Evolutionary conservation across 2,329 filamentous ascomycete species (phyloP).

Genomic region (Xenoacremonium recifei): DNA sequence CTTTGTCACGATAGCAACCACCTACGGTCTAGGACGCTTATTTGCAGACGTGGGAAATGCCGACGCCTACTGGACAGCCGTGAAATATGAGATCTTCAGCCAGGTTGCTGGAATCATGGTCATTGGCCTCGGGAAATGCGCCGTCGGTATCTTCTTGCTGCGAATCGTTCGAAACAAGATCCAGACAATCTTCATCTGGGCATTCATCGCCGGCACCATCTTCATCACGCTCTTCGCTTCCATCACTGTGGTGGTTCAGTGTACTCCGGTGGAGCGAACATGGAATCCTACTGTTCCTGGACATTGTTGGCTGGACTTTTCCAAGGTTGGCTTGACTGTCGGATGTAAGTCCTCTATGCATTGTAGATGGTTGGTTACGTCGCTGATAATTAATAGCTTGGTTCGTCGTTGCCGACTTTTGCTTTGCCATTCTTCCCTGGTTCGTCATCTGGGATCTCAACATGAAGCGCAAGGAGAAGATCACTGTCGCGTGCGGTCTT

Average conservation of each 20-base stretch:
- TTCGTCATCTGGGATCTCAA: slow-evolving; percentile 40
- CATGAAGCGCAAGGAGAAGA: slow-evolving; percentile 42
- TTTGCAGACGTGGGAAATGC: slow-evolving; percentile 21
- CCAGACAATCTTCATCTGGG: slow-evolving; percentile 36
- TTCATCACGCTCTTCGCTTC: too few relatives aligned
- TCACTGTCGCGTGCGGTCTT: slow-evolving; percentile 38
- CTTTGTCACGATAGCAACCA: slow-evolving; percentile 28
- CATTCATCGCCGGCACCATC: too few relatives aligned
- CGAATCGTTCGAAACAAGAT: slow-evolving; percentile 32
- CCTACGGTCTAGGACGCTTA: slow-evolving; percentile 34
- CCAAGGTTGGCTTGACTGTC: too few relatives aligned
- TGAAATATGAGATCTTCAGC: slow-evolving; percentile 29
- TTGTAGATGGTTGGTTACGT: too few relatives aligned
- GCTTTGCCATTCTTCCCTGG: slow-evolving; percentile 41
- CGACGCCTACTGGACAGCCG: slow-evolving; percentile 22
- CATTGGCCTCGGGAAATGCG: slow-evolving; percentile 38
- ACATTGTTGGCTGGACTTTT: too few relatives aligned
- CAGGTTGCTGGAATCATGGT: slow-evolving; percentile 37
- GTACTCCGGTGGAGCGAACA: slow-evolving; percentile 14
- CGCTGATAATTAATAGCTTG: too few relatives aligned
- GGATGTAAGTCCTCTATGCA: too few relatives aligned
- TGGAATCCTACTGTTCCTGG: too few relatives aligned
- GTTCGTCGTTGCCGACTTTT: slow-evolving; percentile 32
- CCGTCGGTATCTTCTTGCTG: slow-evolving; percentile 38
- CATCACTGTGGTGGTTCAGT: too few relatives aligned